Evolutionary conservation across 352 stramenopile genomes (phyloP).

Genomic region (Pythium phragmiticola): DNA sequence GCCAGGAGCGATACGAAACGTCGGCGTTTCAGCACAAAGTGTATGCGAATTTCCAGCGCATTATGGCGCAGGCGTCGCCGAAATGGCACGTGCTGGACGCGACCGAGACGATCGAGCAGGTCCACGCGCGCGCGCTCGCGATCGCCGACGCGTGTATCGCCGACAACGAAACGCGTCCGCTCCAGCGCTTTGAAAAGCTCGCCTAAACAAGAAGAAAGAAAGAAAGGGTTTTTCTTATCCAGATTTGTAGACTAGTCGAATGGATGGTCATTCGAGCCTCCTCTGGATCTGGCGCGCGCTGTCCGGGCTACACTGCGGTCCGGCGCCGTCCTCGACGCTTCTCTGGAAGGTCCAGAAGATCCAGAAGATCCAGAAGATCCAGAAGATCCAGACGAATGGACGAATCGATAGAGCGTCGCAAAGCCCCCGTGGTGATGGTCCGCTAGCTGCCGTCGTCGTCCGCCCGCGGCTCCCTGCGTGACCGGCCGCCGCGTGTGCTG

Average conservation of each 20-base stretch:
- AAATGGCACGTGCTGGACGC: constrained; percentile 82
- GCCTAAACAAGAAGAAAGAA: background rate
- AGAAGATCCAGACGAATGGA: constrained; percentile 32
- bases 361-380: background rate
- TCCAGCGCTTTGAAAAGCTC: constrained; percentile 42
- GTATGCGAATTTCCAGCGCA: constrained; percentile 71
- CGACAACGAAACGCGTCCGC: constrained; percentile 24
- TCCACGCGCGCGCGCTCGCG: constrained; percentile 58
- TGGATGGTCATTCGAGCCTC: background rate
- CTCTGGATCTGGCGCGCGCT: background rate
- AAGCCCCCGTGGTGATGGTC: constrained; percentile 36
- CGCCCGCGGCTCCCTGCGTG: constrained; percentile 23
- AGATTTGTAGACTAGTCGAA: constrained; percentile 17
- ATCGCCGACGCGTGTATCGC: constrained; percentile 56
- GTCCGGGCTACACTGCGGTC: background rate
- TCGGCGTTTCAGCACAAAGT: constrained; percentile 87
- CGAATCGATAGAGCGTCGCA: constrained; percentile 68
- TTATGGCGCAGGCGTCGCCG: constrained; percentile 42
- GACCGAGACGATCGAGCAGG: constrained; percentile 69
- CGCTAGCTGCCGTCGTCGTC: constrained; percentile 27
- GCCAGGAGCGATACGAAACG: constrained; percentile 91
- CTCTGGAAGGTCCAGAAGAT: background rate
- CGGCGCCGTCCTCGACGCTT: constrained; percentile 17
- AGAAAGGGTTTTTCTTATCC: background rate
- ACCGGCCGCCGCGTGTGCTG: constrained; percentile 18